A percentile compares a stretch with the other conserved stretches of the same genome.
These are phyloP conservation scores for Ogataea siamensis DNA, from an alignment of 805 yeast species.

Conservation along the genomic window DNA sequence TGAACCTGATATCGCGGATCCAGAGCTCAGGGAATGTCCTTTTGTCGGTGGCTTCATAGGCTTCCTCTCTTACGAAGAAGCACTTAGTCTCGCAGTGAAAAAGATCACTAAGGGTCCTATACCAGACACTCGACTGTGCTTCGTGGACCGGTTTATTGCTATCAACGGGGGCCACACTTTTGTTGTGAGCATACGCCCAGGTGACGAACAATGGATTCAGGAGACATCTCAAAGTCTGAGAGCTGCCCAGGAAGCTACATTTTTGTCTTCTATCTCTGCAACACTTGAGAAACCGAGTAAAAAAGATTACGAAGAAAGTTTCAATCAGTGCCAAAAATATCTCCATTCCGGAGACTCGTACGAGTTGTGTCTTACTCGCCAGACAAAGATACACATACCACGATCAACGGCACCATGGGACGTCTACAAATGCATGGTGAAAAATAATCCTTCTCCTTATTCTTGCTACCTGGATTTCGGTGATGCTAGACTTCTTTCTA, in stretches of 20 bases:
- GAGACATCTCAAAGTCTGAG: conserved; percentile 2
- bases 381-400: conserved; percentile 58
- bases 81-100: conserved; percentile 40
- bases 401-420: conserved; percentile 62
- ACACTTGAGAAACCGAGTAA: conserved; percentile 50
- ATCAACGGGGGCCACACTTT: conserved; percentile 51
- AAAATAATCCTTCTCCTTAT: conserved; percentile 88
- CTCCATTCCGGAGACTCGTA: conserved; percentile 85
- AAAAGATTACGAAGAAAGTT: conserved; percentile 51
- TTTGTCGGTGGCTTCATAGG: conserved; percentile 94
- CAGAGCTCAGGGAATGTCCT: conserved; percentile 48
- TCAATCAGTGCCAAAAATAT: conserved; percentile 61
- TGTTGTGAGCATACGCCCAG: conserved; percentile 48
- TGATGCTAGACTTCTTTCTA: conserved; percentile 66
- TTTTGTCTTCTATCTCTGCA: conserved; percentile 17
- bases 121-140: conserved; percentile 77
- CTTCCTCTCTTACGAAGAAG: conserved; percentile 83
- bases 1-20: conserved; percentile 28
- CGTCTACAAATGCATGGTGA: conserved; percentile 68
- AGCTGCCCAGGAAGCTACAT: not conserved
- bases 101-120: conserved; percentile 40
- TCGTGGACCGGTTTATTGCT: conserved; percentile 61
- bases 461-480: conserved; percentile 74
- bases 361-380: conserved; percentile 86
- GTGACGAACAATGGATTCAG: conserved; percentile 41